Evolutionary conservation across 1,139 yeast species (phyloP).

Genomic region (Pneumocystis carinii): DNA sequence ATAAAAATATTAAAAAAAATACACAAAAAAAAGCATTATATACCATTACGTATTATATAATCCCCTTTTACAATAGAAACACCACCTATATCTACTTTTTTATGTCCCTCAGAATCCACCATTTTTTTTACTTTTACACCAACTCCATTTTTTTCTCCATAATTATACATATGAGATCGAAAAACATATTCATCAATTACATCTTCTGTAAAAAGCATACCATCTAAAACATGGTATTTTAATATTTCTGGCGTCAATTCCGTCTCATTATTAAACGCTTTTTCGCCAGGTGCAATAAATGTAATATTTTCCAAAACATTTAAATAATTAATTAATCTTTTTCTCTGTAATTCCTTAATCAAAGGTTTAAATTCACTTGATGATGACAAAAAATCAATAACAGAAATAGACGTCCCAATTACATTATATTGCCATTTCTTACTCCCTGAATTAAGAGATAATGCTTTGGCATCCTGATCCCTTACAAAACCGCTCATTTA

Average conservation of each 20-base stretch:
- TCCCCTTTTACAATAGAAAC: background rate
- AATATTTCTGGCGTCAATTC: background rate
- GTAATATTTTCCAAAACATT: background rate
- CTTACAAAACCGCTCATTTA: background rate
- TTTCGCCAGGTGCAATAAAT: background rate
- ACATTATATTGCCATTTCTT: background rate
- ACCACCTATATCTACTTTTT: background rate
- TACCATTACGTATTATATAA: background rate
- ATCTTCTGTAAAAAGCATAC: background rate
- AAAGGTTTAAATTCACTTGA: background rate
- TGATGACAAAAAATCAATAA: slow-evolving; percentile 1
- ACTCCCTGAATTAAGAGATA: background rate
- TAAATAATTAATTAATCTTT: background rate
- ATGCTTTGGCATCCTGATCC: background rate
- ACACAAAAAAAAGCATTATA: background rate
- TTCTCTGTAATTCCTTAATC: background rate
- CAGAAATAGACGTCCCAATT: background rate
- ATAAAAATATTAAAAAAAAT: background rate
- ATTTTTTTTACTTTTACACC: background rate
- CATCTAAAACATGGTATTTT: slow-evolving; percentile 1
- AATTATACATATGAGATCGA: background rate
- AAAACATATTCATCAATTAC: background rate
- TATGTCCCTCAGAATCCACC: background rate
- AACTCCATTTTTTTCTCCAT: background rate
- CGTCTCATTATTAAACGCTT: background rate